These are phyloP conservation scores for Casuarina equisetifolia DNA, from an alignment of 306 rosid species.

Conservation along the genomic window DNA sequence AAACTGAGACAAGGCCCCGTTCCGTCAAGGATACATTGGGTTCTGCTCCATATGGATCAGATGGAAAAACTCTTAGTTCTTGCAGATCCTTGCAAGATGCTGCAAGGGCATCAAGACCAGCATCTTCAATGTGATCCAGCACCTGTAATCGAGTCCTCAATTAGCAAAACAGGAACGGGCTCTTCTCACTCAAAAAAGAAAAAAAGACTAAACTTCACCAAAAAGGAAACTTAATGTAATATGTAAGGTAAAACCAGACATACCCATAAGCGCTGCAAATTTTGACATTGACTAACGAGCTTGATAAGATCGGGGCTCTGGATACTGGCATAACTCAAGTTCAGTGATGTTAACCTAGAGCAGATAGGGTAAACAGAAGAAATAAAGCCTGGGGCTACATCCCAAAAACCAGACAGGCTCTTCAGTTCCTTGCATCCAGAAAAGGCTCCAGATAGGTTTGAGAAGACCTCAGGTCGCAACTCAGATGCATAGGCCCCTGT, in stretches of 20 bases:
- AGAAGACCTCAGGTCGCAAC: constrained; percentile 59
- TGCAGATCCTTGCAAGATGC: constrained; percentile 80
- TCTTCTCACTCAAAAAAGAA: constrained; percentile 9
- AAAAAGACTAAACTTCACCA: neutral
- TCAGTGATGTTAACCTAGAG: constrained; percentile 63
- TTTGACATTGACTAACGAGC: constrained; percentile 71
- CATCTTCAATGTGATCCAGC: constrained; percentile 89
- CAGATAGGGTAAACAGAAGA: constrained; percentile 72
- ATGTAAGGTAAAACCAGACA: constrained; percentile 10
- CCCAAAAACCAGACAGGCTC: constrained; percentile 89
- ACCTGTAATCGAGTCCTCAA: constrained; percentile 53
- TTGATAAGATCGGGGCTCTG: constrained; percentile 73
- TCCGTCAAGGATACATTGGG: constrained; percentile 82
- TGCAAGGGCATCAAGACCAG: constrained; percentile 77
- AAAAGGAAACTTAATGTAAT: neutral
- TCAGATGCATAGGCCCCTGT: constrained; percentile 74
- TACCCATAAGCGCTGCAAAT: constrained; percentile 88
- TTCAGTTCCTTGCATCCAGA: constrained; percentile 62
- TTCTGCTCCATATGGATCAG: constrained; percentile 70
- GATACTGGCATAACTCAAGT: constrained; percentile 70
- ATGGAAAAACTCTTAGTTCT: constrained; percentile 92
- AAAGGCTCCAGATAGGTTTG: constrained; percentile 52
- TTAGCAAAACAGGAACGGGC: constrained; percentile 27
- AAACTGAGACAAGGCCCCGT: constrained; percentile 82
- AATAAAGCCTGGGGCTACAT: constrained; percentile 69